phyloP scores from a whole-genome alignment of 2,329 filamentous ascomycete species.

The Dothideomycetes sp. region DNA sequence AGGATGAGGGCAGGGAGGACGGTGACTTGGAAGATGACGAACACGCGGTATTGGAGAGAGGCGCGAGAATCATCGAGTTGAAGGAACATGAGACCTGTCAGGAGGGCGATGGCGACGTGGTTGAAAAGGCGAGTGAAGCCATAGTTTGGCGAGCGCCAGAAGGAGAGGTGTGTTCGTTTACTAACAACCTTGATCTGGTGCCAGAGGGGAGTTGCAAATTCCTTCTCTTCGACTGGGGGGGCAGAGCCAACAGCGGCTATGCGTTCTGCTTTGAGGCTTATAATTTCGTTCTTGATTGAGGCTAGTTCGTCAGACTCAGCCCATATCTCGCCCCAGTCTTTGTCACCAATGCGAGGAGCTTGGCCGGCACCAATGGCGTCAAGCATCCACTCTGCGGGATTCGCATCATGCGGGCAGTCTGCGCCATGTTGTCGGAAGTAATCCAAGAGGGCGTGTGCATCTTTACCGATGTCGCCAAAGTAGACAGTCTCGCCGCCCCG shows the following conservation, averaged over 20 bases:
- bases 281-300: conserved; percentile 54
- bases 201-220: conserved; percentile 70
- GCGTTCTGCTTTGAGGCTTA: conserved; percentile 53
- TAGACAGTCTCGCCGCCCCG: conserved; percentile 35
- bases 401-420: conserved; percentile 39
- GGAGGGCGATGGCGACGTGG: conserved; percentile 64
- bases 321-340: conserved; percentile 77
- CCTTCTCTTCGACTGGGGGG: conserved; percentile 46
- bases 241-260: conserved; percentile 34
- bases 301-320: conserved; percentile 59
- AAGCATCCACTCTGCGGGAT: conserved; percentile 68
- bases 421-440: conserved; percentile 49
- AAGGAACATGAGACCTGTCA: conserved; percentile 71
- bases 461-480: conserved; percentile 36
- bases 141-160: conserved; percentile 82
- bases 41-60: conserved; percentile 75
- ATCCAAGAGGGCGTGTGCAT: conserved; percentile 27
- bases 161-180: conserved; percentile 61
- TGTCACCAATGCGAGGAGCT: conserved; percentile 57
- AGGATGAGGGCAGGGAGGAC: conserved; percentile 76
- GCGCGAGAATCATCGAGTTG: conserved; percentile 64
- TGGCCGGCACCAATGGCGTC: conserved; percentile 72
- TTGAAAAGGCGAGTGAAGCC: conserved; percentile 81
- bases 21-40: conserved; percentile 82
- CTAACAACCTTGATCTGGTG: conserved; percentile 72